Percentiles rank a stretch among this genome's conserved stretches.
phyloP scores from a whole-genome alignment of 495 filamentous ascomycete genomes.

The Aspergillus conjunctus region DNA sequence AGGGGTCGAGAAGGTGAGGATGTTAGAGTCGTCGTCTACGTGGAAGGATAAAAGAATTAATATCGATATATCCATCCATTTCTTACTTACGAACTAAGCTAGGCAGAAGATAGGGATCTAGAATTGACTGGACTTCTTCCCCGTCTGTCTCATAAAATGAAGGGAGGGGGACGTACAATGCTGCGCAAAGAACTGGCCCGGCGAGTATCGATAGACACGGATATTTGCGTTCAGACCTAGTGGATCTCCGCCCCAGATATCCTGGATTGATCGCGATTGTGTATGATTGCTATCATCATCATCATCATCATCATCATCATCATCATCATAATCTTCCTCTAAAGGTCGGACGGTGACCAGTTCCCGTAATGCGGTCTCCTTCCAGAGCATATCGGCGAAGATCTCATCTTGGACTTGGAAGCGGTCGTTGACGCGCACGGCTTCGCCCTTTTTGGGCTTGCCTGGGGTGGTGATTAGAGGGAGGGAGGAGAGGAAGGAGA shows the following conservation, averaged over 20 bases:
- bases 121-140: too few relatives aligned
- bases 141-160: not conserved
- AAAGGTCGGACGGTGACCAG: constrained; percentile 28
- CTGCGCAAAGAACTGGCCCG: constrained; percentile 85
- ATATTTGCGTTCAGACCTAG: constrained; percentile 91
- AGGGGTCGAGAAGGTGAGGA: constrained; percentile 56
- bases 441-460: constrained; percentile 81
- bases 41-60: not conserved
- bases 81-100: not conserved
- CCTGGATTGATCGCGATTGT: constrained; percentile 3
- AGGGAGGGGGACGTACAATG: constrained; percentile 64
- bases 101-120: not conserved
- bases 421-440: constrained; percentile 86
- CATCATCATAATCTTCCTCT: constrained; percentile 57
- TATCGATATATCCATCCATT: not conserved
- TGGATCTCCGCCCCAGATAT: constrained; percentile 77
- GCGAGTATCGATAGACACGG: constrained; percentile 84
- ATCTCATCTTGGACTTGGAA: constrained; percentile 76
- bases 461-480: constrained; percentile 80
- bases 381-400: constrained; percentile 79
- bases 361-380: constrained; percentile 40
- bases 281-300: constrained; percentile 31
- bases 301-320: constrained; percentile 49
- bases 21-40: constrained; percentile 79
- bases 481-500: constrained; percentile 73